phyloP scores from a whole-genome alignment of 345 rosid genomes.

The rapeseed (Brassica napus) region Da-Ae NC_063452.1:50099501-50100000 shows the following conservation, averaged over 20 bases:
- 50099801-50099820: background rate
- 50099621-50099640: constrained; percentile 2
- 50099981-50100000: background rate
- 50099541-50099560: background rate
- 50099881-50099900: constrained; percentile 40
- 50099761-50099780: constrained; percentile 17
- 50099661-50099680: constrained; percentile 33
- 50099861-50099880: constrained; percentile 47
- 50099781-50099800: constrained; percentile 6
- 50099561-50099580: background rate
- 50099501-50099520: background rate
- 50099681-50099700: constrained; percentile 32
- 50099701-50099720: constrained; percentile 25
- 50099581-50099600: background rate
- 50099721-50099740: background rate
- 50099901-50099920: background rate
- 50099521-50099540: background rate
- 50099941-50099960: background rate
- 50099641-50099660: background rate
- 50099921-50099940: background rate
- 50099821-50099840: constrained; percentile 43
- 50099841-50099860: constrained; percentile 55
- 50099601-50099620: constrained; percentile 14
- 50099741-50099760: constrained; percentile 21
- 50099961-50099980: background rate